Evolutionary conservation across 768 basidiomycete genomes (phyloP).

Genomic region (Rhizopogon vesiculosus): DNA sequence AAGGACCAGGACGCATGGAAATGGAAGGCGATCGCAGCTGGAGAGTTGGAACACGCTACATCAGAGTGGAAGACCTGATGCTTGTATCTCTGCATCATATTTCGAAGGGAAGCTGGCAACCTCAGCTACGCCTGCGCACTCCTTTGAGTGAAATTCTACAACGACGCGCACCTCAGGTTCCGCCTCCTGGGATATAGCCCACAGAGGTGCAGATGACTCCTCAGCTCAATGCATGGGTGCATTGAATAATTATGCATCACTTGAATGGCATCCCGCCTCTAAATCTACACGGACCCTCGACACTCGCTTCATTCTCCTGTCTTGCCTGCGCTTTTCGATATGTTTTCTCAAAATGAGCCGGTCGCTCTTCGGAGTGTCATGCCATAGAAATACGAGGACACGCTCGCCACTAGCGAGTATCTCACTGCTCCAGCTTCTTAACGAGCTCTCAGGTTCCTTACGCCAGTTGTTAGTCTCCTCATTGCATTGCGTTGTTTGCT

Average conservation of each 20-base stretch:
- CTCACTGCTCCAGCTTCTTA: too few relatives aligned
- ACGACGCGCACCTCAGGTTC: not conserved
- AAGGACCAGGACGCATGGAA: conserved; percentile 49
- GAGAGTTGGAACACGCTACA: conserved; percentile 54
- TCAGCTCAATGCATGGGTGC: not conserved
- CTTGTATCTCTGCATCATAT: conserved; percentile 81
- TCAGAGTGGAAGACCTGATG: conserved; percentile 62
- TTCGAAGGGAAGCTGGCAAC: conserved; percentile 80
- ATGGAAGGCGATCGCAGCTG: conserved; percentile 58
- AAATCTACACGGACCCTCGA: not conserved
- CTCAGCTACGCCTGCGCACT: conserved; percentile 54
- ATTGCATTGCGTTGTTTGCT: not conserved
- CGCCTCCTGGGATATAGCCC: not conserved
- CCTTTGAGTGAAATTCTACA: not conserved
- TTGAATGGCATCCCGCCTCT: not conserved
- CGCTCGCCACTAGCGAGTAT: not conserved
- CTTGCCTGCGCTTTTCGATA: not conserved
- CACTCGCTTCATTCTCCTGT: not conserved
- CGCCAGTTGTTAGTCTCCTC: not conserved
- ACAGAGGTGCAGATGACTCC: too few relatives aligned
- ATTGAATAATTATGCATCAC: not conserved
- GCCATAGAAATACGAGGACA: too few relatives aligned
- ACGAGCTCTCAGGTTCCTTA: not conserved
- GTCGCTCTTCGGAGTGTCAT: not conserved
- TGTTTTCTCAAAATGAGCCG: not conserved